Evolutionary conservation across 805 yeast species (phyloP).

Genomic region (Candida piceae): DNA sequence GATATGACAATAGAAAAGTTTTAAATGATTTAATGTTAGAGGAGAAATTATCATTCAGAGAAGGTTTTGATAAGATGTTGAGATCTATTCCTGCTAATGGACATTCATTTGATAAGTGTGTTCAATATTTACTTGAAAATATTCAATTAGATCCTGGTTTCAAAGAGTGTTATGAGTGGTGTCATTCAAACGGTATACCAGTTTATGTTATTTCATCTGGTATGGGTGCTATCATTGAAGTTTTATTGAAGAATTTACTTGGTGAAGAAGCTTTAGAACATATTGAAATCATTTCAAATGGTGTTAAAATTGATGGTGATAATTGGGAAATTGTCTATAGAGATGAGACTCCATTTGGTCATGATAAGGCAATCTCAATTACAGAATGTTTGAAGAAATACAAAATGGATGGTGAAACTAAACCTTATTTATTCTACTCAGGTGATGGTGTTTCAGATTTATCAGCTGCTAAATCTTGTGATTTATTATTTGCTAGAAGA

Average conservation of each 20-base stretch:
- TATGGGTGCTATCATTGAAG: constrained; percentile 86
- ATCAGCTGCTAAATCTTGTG: constrained; percentile 93
- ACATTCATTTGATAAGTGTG: constrained; percentile 62
- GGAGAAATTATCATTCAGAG: constrained; percentile 66
- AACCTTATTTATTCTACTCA: constrained; percentile 79
- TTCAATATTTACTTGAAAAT: constrained; percentile 59
- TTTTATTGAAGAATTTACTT: constrained; percentile 65
- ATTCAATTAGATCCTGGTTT: constrained; percentile 89
- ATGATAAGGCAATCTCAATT: constrained; percentile 86
- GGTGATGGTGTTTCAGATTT: constrained; percentile 98
- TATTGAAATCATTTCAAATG: constrained; percentile 77
- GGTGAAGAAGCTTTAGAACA: constrained; percentile 70
- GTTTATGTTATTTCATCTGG: constrained; percentile 88
- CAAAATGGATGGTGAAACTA: constrained; percentile 23
- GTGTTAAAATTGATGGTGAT: constrained; percentile 41
- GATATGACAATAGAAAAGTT: constrained; percentile 56
- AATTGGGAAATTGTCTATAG: constrained; percentile 84
- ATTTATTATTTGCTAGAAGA: constrained; percentile 85
- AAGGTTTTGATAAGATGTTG: constrained; percentile 81
- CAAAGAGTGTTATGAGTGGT: constrained; percentile 74
- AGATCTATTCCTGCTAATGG: constrained; percentile 58
- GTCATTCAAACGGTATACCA: constrained; percentile 66
- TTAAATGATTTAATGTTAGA: constrained; percentile 70
- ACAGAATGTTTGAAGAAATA: constrained; percentile 38
- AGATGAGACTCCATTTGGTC: constrained; percentile 88